These are phyloP conservation scores for Phytophthora multivora DNA, from an alignment of 352 stramenopile genomes.

Conservation along the genomic window DNA sequence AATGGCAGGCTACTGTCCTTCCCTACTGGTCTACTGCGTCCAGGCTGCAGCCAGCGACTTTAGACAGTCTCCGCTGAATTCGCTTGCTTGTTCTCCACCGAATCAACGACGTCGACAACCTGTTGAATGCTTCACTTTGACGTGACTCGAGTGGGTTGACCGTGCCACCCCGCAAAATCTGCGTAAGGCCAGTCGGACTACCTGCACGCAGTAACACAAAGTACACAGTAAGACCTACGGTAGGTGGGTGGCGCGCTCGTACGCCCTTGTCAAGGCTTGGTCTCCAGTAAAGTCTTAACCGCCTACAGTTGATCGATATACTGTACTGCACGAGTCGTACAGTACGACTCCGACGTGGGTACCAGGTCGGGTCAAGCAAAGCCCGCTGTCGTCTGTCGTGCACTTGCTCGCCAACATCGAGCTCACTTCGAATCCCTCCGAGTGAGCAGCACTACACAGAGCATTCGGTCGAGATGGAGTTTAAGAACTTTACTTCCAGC, in stretches of 20 bases:
- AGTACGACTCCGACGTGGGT: slow-evolving; percentile 10
- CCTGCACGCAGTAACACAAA: slow-evolving; percentile 4
- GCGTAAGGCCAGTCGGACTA: too few species aligned
- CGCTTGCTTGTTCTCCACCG: not conserved
- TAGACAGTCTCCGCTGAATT: too few species aligned
- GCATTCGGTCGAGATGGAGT: slow-evolving; percentile 12
- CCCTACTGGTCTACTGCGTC: slow-evolving; percentile 4
- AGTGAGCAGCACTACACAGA: slow-evolving; percentile 4
- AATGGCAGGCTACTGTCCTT: slow-evolving; percentile 12
- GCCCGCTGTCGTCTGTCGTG: slow-evolving; percentile 5
- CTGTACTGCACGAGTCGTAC: not conserved
- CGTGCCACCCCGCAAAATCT: not conserved
- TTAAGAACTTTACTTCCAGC: slow-evolving; percentile 29
- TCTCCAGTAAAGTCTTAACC: slow-evolving; percentile 13
- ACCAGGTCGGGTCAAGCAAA: not conserved
- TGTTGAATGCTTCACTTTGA: too few species aligned
- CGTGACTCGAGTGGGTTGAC: slow-evolving; percentile 1
- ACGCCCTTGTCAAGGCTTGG: not conserved
- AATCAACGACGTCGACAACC: not conserved
- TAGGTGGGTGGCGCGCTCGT: not conserved
- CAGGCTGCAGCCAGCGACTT: too few species aligned
- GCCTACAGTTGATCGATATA: slow-evolving; percentile 1
- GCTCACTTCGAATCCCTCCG: slow-evolving; percentile 18
- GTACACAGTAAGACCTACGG: too few species aligned
- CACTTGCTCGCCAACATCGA: not conserved